These are phyloP conservation scores for Parachaetomium inaequale DNA, from an alignment of 495 filamentous ascomycete species.

Conservation along the genomic window DNA sequence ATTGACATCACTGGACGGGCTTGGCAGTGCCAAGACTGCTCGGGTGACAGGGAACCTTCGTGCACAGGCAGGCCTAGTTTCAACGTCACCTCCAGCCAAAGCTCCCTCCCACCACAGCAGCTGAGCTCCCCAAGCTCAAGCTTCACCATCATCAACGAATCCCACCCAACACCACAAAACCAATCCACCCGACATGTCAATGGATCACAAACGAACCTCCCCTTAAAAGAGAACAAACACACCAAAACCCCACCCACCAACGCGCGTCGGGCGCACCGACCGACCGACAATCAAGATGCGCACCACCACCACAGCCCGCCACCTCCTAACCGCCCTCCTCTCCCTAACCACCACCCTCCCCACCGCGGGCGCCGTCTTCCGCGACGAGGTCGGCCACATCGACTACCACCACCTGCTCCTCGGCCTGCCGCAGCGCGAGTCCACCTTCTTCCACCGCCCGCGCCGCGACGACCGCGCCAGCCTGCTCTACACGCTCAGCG, in stretches of 20 bases:
- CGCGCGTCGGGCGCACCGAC: background rate
- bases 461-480: slow-evolving; percentile 75
- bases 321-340: background rate
- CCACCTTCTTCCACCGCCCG: slow-evolving; percentile 93
- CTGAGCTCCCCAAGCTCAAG: slow-evolving; percentile 15
- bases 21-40: slow-evolving; percentile 2
- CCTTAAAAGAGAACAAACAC: background rate
- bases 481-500: slow-evolving; percentile 84
- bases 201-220: background rate
- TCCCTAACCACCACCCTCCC: slow-evolving; percentile 38
- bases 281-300: too few relatives aligned
- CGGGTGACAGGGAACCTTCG: slow-evolving; percentile 2
- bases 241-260: background rate
- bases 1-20: background rate
- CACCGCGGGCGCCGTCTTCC: slow-evolving; percentile 64
- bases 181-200: background rate
- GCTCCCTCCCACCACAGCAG: slow-evolving; percentile 1
- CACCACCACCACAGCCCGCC: background rate
- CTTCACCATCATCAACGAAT: background rate
- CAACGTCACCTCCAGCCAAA: slow-evolving; percentile 17
- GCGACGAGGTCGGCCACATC: slow-evolving; percentile 84
- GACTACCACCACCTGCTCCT: slow-evolving; percentile 92
- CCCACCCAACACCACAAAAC: background rate
- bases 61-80: slow-evolving; percentile 14
- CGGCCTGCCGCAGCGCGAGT: slow-evolving; percentile 71